These are phyloP conservation scores for Trametes coccinea DNA, from an alignment of 768 basidiomycete genomes.

Conservation along the genomic window DNA sequence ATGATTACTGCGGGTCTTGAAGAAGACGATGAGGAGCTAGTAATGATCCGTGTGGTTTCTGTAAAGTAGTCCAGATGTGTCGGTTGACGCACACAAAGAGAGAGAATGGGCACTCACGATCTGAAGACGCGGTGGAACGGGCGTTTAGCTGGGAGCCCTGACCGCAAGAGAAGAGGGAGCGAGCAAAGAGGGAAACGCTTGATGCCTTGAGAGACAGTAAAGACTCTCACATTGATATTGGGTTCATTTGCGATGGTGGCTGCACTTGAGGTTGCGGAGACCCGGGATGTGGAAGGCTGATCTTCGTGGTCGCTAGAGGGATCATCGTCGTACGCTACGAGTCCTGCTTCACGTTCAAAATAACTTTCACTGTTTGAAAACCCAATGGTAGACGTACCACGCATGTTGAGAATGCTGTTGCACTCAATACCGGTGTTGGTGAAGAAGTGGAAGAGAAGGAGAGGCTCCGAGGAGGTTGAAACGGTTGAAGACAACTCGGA, in stretches of 20 bases:
- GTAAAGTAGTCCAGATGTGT: neutral
- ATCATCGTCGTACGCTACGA: slow-evolving; percentile 65
- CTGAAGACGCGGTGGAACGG: slow-evolving; percentile 38
- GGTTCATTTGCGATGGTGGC: neutral
- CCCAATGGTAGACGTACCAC: no score
- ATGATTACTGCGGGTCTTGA: slow-evolving; percentile 59
- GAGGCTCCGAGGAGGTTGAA: no score
- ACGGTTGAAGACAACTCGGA: no score
- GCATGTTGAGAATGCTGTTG: no score
- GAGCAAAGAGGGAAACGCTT: slow-evolving; percentile 67
- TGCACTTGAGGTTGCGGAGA: neutral
- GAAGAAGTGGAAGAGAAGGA: no score
- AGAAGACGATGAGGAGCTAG: neutral
- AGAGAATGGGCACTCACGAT: slow-evolving; percentile 37
- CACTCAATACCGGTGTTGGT: no score
- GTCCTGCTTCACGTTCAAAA: slow-evolving; percentile 34
- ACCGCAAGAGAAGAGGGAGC: slow-evolving; percentile 58
- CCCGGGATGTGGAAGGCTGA: neutral
- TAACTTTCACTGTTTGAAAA: no score
- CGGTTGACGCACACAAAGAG: no score
- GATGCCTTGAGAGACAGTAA: slow-evolving; percentile 38
- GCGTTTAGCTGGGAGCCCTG: slow-evolving; percentile 46
- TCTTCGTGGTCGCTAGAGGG: slow-evolving; percentile 55
- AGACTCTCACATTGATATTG: slow-evolving; percentile 62
- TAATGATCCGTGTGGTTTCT: neutral